phyloP scores from a whole-genome alignment of 768 basidiomycete genomes.

The Exidia glandulosa region DNA sequence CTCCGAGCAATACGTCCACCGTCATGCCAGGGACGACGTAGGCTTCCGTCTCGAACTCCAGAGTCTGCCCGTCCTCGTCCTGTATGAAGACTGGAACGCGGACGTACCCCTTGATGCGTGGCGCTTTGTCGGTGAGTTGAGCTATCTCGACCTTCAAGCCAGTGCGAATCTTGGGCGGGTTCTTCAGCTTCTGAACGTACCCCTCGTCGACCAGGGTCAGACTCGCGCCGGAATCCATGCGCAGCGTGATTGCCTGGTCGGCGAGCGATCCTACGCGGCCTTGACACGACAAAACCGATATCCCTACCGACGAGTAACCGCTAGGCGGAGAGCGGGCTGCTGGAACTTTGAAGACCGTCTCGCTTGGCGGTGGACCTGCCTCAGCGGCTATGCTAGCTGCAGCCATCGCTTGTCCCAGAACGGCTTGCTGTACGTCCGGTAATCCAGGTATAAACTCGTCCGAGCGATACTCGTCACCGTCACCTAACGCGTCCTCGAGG shows the following conservation, averaged over 20 bases:
- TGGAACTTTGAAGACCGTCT: not conserved
- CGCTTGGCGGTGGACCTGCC: not conserved
- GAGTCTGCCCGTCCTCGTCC: not conserved
- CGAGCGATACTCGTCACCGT: not conserved
- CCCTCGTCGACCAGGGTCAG: not conserved
- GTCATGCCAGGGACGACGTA: not conserved
- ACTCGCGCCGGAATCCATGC: not conserved
- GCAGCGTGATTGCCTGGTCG: not conserved
- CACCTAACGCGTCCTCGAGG: not conserved
- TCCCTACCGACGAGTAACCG: not conserved
- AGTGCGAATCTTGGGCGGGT: not conserved
- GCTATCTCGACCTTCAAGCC: not conserved
- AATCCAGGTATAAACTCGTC: not conserved
- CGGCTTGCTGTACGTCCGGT: not conserved
- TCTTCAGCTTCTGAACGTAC: not conserved
- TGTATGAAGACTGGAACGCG: not conserved
- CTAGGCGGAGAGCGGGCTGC: not conserved
- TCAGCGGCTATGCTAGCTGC: not conserved
- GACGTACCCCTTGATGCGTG: not conserved
- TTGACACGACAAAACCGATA: not conserved
- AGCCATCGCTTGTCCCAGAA: not conserved
- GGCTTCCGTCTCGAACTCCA: not conserved
- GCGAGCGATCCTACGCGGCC: not conserved
- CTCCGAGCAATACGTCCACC: not conserved
- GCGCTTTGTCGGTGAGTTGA: not conserved